phyloP scores from a whole-genome alignment of 768 basidiomycete genomes.

The Naganishia antarctica region DNA sequence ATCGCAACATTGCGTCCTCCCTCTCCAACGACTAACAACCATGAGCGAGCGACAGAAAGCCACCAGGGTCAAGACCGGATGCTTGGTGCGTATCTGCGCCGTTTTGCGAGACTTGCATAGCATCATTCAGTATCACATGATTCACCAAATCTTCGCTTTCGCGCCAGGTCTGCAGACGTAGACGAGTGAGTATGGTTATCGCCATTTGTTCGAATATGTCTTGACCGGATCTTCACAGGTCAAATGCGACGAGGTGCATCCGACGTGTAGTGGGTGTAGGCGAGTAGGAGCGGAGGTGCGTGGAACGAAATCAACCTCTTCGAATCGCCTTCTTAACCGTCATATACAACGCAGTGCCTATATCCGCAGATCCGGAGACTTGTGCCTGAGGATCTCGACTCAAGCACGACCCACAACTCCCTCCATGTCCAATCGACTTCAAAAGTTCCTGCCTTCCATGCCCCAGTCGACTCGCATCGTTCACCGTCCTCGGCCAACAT shows the following conservation, averaged over 20 bases:
- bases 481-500: no score
- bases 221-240: neutral
- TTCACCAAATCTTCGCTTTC: slow-evolving; percentile 1
- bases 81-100: neutral
- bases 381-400: no score
- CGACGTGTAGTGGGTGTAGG: slow-evolving; percentile 7
- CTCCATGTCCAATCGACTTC: no score
- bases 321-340: no score
- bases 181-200: neutral
- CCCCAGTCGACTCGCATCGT: no score
- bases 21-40: neutral
- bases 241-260: slow-evolving; percentile 10
- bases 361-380: no score
- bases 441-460: no score
- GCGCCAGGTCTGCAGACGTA: slow-evolving; percentile 5
- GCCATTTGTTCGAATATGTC: neutral
- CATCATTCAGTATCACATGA: neutral
- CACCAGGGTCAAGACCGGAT: slow-evolving; percentile 10
- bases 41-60: neutral
- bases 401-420: no score
- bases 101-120: neutral
- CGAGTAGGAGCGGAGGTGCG: slow-evolving; percentile 12
- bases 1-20: neutral
- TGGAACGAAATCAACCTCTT: neutral
- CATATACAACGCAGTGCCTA: no score